Evolutionary conservation across 495 filamentous ascomycete genomes (phyloP).

Genomic region (Tirmania nivea): DNA sequence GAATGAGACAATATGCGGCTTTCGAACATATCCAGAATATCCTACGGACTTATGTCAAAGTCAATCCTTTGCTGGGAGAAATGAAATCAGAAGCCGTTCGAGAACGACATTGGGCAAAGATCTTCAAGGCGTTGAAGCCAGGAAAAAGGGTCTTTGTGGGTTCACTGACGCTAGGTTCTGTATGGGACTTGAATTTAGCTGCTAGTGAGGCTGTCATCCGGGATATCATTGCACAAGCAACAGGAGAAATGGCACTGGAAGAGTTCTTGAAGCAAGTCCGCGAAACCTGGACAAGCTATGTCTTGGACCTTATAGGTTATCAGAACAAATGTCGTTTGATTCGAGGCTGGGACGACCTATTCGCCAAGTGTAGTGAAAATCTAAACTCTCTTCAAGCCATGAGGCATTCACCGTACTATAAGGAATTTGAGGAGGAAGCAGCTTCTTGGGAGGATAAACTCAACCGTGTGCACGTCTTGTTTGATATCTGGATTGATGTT

Average conservation of each 20-base stretch:
- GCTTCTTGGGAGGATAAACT: conserved; percentile 93
- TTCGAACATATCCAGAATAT: conserved; percentile 94
- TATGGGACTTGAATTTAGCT: conserved; percentile 87
- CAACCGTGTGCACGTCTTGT: conserved; percentile 88
- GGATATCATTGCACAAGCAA: conserved; percentile 82
- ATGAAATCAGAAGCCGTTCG: conserved; percentile 93
- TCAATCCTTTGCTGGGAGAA: conserved; percentile 67
- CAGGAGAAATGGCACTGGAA: conserved; percentile 95
- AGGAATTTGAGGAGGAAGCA: conserved; percentile 95
- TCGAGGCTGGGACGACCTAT: conserved; percentile 93
- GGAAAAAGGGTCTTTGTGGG: conserved; percentile 73
- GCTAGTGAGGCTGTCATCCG: conserved; percentile 69
- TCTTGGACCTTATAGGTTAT: conserved; percentile 84
- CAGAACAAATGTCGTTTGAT: conserved; percentile 95
- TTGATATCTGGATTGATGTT: conserved; percentile 99
- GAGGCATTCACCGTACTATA: conserved; percentile 96
- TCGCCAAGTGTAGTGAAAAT: conserved; percentile 95
- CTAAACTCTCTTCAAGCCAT: conserved; percentile 94
- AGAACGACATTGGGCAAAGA: conserved; percentile 90
- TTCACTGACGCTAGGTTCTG: conserved; percentile 87
- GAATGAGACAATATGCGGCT: conserved; percentile 96
- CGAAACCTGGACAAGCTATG: conserved; percentile 88
- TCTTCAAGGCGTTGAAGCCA: conserved; percentile 84
- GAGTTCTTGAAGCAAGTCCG: conserved; percentile 77
- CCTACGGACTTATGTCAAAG: conserved; percentile 68